Base-by-base conservation (phyloP, 73 alveolate species). In the Paramecium tetraurelia region DNA sequence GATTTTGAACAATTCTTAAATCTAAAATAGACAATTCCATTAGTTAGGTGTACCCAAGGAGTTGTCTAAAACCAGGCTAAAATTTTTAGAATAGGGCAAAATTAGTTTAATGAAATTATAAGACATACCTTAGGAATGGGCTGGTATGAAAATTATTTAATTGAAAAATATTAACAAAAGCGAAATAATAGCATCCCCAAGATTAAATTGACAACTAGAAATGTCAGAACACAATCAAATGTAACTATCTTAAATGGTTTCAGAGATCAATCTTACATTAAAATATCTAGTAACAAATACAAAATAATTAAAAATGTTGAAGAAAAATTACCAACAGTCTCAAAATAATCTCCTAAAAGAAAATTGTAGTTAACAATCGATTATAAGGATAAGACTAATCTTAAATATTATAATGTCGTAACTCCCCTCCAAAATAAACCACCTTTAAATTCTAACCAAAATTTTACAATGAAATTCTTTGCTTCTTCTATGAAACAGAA, bases 321-420 rank as follows among this genome's bases (percentile, higher is more conserved):
- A 14, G 46, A 27, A 27, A 63, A 22, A 63, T 63, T 63, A 27
- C 84, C 84, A 27, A 3, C 9, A 7, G 84, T 24, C 2, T 4
- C 84, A 22, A 63, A 27, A 63, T 63, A 63, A 63, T 63, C 84
- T 33, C 84, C 84, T 31, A 22, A 33, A 63, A 63, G 84, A 63
- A 63, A 63, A 16, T 63, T 63, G 12, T 11, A 31, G 31, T 63
- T 63, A 2, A 63, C 84, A 22, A 63, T 63, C 10, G 84, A 63
- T 63, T 63, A 63, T 33, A 63, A 63, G 21, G 84, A 63, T 63
- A 63, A 63, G 29, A 33, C 44, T 63, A 63, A 63, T 27, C 84
- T 63, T 27, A 63, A 63, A 33, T 63, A 63, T 33, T 63, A 31
- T 63, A 27, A 63, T 63, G 18, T 14, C 4, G 84, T 27, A 27